Evolutionary conservation across 192 early-diverging fungal species (phyloP).

Genomic region (Coemansia sp.): DNA sequence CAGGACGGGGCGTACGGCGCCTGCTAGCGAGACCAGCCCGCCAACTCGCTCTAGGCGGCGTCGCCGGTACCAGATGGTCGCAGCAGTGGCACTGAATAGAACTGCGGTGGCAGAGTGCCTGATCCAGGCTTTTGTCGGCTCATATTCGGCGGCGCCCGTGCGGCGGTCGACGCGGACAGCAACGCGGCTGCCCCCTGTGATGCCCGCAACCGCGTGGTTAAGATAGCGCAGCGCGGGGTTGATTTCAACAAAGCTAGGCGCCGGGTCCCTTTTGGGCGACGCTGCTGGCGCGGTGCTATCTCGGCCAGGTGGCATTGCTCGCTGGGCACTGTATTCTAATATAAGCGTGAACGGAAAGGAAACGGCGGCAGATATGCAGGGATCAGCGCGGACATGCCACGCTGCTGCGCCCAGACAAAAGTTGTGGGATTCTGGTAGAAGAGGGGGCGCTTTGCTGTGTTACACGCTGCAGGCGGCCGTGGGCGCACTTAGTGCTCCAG

Average conservation of each 20-base stretch:
- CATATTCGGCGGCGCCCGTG: slow-evolving; percentile 26
- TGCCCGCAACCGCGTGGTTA: slow-evolving; percentile 34
- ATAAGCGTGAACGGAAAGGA: too few species aligned
- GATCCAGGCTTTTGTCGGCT: slow-evolving; percentile 33
- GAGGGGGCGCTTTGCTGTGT: too few species aligned
- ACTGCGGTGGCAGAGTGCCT: slow-evolving; percentile 7
- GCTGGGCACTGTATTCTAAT: too few species aligned
- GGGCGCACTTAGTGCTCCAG: slow-evolving; percentile 17
- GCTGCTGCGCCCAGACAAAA: too few species aligned
- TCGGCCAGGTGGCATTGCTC: too few species aligned
- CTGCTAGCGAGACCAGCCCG: slow-evolving; percentile 36
- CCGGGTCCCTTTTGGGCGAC: too few species aligned
- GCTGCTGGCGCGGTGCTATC: too few species aligned
- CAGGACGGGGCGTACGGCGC: slow-evolving; percentile 34
- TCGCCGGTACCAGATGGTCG: slow-evolving; percentile 27
- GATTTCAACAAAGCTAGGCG: too few species aligned
- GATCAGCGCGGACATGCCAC: too few species aligned
- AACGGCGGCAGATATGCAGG: too few species aligned
- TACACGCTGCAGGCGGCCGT: too few species aligned
- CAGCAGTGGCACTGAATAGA: slow-evolving; percentile 19
- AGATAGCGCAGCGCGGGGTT: slow-evolving; percentile 15
- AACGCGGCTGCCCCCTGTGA: slow-evolving; percentile 32
- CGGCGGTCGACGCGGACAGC: slow-evolving; percentile 24
- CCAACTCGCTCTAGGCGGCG: slow-evolving; percentile 17
- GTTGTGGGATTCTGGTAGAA: too few species aligned